These are phyloP conservation scores for Lasiosphaeria miniovina DNA, from an alignment of 495 filamentous ascomycete genomes.

Conservation along the genomic window DNA sequence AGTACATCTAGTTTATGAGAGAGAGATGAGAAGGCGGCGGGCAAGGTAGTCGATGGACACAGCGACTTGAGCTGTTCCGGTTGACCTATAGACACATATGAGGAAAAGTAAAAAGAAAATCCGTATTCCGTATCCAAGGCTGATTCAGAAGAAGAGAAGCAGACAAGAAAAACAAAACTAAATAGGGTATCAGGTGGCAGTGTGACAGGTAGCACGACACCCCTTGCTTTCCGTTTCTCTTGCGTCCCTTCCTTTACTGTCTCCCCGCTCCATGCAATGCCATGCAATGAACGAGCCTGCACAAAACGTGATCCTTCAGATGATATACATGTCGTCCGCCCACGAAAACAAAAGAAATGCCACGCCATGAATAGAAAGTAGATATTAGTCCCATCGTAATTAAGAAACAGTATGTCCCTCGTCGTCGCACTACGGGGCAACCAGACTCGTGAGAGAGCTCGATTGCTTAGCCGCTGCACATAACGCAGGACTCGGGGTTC, in stretches of 20 bases:
- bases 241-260: background rate
- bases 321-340: background rate
- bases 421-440: background rate
- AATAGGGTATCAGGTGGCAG: background rate
- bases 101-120: background rate
- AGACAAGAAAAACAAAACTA: background rate
- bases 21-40: background rate
- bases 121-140: background rate
- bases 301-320: background rate
- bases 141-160: background rate
- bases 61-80: background rate
- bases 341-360: background rate
- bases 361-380: background rate
- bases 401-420: background rate
- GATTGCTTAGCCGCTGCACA: constrained; percentile 72
- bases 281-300: background rate
- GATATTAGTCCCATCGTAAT: constrained; percentile 2
- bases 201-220: too few relatives aligned
- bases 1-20: background rate
- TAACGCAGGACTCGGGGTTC: constrained; percentile 82
- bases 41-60: background rate
- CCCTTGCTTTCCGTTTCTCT: background rate
- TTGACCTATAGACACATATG: background rate
- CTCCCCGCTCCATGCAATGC: background rate
- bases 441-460: background rate